A percentile compares a stretch with the other conserved stretches of the same genome.
These are phyloP conservation scores for Anastatica hierochuntica DNA, from an alignment of 345 rosid genomes.

Conservation along the genomic window DNA sequence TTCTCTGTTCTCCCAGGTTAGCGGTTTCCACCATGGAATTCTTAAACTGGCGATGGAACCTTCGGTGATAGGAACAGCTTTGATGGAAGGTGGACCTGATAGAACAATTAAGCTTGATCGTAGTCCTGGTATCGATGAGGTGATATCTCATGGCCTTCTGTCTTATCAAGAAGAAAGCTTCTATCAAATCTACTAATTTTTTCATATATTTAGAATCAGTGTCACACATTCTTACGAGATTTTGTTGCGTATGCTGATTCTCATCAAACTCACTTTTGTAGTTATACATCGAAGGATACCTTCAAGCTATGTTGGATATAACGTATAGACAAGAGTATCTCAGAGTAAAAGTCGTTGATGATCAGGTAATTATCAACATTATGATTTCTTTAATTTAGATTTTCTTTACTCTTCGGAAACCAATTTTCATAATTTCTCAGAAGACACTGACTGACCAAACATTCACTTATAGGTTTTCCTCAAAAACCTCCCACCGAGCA, in stretches of 20 bases:
- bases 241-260: conserved; percentile 3
- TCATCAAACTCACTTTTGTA: conserved; percentile 29
- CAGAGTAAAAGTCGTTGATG: conserved; percentile 77
- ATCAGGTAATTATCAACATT: conserved; percentile 48
- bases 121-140: conserved; percentile 90
- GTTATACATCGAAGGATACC: conserved; percentile 90
- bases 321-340: conserved; percentile 89
- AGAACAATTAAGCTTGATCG: conserved; percentile 79
- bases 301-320: conserved; percentile 89
- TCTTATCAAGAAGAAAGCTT: neutral
- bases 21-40: conserved; percentile 85
- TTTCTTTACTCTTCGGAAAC: neutral
- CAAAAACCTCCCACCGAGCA: conserved; percentile 89
- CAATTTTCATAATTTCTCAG: neutral
- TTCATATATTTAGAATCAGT: neutral
- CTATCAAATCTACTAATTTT: neutral
- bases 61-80: conserved; percentile 66
- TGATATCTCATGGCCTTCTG: conserved; percentile 21
- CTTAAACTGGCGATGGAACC: conserved; percentile 95
- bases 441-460: neutral
- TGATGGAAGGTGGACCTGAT: conserved; percentile 88
- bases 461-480: conserved; percentile 51
- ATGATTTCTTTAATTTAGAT: neutral
- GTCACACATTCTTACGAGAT: conserved; percentile 1
- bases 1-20: conserved; percentile 38